Evolutionary conservation across 306 rosid species (phyloP).

Genomic region (Trifolium subterraneum): DNA sequence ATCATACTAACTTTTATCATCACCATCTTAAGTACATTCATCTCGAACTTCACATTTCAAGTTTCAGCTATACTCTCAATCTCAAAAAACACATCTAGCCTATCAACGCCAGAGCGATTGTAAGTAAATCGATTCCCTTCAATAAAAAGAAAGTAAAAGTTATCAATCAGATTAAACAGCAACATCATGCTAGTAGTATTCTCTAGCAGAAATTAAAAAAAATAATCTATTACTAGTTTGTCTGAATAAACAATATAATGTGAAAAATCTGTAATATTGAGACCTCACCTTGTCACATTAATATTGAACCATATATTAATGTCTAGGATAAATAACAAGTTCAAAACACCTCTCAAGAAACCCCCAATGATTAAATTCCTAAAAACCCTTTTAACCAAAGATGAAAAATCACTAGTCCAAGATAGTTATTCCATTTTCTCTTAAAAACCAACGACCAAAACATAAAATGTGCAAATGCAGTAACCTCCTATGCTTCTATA

Average conservation of each 20-base stretch:
- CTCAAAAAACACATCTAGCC: neutral
- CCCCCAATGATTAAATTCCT: neutral
- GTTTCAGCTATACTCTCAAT: no score
- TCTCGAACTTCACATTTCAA: no score
- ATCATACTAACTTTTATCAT: neutral
- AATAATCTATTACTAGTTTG: no score
- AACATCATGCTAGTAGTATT: constrained; percentile 28
- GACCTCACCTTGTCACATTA: constrained; percentile 1
- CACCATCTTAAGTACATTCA: no score
- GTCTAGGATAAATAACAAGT: neutral
- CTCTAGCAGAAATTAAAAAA: constrained; percentile 52
- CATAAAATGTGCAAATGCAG: constrained; percentile 18
- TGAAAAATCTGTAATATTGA: constrained; percentile 24
- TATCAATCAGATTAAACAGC: constrained; percentile 27
- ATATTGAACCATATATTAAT: no score
- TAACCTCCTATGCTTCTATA: neutral
- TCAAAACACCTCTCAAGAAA: neutral
- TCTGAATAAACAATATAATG: constrained; percentile 9
- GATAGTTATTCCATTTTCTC: constrained; percentile 12
- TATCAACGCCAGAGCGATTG: neutral
- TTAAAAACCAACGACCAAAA: constrained; percentile 20
- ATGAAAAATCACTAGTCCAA: constrained; percentile 14
- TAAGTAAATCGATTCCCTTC: neutral
- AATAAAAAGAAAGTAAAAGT: constrained; percentile 1
- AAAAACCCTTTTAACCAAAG: constrained; percentile 39